Conservation (phyloP, 192 early-diverging fungal genomes). For the Backusella mclennaniae region DNA sequence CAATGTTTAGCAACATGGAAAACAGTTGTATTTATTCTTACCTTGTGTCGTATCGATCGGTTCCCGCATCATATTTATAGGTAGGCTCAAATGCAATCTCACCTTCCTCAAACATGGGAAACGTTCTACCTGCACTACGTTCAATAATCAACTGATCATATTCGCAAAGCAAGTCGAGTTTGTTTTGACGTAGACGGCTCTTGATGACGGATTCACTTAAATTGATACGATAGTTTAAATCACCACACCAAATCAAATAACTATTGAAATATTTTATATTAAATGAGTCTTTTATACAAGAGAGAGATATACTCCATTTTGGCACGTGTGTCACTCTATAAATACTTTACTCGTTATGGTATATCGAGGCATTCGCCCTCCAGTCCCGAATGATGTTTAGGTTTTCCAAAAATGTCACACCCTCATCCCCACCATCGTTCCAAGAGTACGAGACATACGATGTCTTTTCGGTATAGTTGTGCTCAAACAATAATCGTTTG, state of each 20-base stretch:
- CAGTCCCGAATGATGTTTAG: slow-evolving; percentile 4
- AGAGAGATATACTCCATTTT: not conserved
- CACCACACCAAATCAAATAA: slow-evolving; percentile 89
- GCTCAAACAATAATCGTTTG: slow-evolving; percentile 62
- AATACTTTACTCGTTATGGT: slow-evolving; percentile 64
- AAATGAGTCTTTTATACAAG: not conserved
- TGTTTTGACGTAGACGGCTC: slow-evolving; percentile 45
- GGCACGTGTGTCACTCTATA: not conserved
- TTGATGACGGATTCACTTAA: slow-evolving; percentile 64
- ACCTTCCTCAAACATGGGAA: slow-evolving; percentile 85
- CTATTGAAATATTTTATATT: slow-evolving; percentile 10
- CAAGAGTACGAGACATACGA: slow-evolving; percentile 26
- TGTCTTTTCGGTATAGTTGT: not conserved
- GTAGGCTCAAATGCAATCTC: slow-evolving; percentile 80
- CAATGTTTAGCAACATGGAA: too few relatives aligned
- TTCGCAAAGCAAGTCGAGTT: slow-evolving; percentile 65
- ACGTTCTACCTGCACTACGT: slow-evolving; percentile 62
- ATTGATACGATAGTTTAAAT: slow-evolving; percentile 91
- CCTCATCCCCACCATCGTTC: slow-evolving; percentile 37
- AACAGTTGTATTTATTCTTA: slow-evolving; percentile 1
- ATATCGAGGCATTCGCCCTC: slow-evolving; percentile 46
- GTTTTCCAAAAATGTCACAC: slow-evolving; percentile 24
- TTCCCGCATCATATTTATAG: slow-evolving; percentile 92
- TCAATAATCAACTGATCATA: slow-evolving; percentile 84
- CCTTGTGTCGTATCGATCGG: slow-evolving; percentile 76